Conservation (phyloP, 768 basidiomycete genomes). For the Mycena polygramma region DNA sequence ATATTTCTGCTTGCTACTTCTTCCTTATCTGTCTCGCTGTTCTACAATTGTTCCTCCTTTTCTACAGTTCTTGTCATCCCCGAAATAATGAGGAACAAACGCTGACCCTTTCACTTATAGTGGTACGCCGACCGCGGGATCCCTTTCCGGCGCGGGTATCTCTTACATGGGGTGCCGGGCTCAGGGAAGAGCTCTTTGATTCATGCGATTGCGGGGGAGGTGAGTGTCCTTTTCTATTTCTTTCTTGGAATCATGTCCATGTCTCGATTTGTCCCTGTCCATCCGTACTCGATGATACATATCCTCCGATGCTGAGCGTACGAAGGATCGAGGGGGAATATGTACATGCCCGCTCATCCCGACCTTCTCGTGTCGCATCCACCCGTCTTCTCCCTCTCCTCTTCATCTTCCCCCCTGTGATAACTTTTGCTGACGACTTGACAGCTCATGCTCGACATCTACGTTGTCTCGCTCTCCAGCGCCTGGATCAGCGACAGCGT, state of each 20-base stretch:
- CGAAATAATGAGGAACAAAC: too few relatives aligned
- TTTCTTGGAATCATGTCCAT: not conserved
- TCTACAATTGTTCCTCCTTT: too few relatives aligned
- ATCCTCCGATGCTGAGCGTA: too few relatives aligned
- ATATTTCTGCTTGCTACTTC: too few relatives aligned
- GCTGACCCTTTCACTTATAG: slow-evolving; percentile 48
- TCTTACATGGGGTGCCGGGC: slow-evolving; percentile 87
- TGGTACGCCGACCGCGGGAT: slow-evolving; percentile 97
- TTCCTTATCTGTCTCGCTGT: too few relatives aligned
- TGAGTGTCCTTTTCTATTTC: slow-evolving; percentile 2
- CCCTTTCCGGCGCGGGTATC: slow-evolving; percentile 90
- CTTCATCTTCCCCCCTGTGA: too few relatives aligned
- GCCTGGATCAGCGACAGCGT: slow-evolving; percentile 93
- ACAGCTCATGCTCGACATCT: slow-evolving; percentile 87
- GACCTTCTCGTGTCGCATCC: too few relatives aligned
- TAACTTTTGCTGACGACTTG: not conserved
- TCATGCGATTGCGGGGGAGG: slow-evolving; percentile 87
- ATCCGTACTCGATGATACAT: too few relatives aligned
- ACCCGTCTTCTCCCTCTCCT: not conserved
- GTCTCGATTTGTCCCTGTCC: too few relatives aligned
- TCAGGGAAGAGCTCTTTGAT: slow-evolving; percentile 91
- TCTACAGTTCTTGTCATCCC: too few relatives aligned
- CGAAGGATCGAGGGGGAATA: too few relatives aligned
- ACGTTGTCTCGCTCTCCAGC: slow-evolving; percentile 88
- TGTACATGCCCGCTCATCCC: too few relatives aligned